phyloP scores from a whole-genome alignment of 495 filamentous ascomycete species.

The Rhypophila decipiens region DNA sequence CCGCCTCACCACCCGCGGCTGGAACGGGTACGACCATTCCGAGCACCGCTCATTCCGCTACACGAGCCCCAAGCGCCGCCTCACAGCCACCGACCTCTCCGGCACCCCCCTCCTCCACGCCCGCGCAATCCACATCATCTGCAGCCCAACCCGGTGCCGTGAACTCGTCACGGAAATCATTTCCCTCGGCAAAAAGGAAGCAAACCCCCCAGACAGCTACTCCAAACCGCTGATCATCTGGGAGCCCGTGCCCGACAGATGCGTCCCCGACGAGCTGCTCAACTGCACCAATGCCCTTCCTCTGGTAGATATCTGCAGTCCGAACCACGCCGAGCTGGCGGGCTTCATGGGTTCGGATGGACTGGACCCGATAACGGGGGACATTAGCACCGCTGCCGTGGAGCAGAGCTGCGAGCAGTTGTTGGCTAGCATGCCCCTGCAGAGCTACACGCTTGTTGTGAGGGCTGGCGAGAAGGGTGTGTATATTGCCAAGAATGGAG shows the following conservation, averaged over 20 bases:
- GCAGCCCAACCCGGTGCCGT: conserved; percentile 70
- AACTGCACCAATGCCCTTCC: conserved; percentile 63
- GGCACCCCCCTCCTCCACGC: conserved; percentile 54
- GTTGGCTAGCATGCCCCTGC: conserved; percentile 46
- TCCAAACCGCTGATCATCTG: conserved; percentile 71
- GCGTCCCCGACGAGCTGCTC: conserved; percentile 66
- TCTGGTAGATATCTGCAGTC: conserved; percentile 78
- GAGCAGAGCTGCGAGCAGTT: conserved; percentile 49
- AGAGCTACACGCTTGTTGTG: conserved; percentile 49
- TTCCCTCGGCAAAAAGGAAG: conserved; percentile 5
- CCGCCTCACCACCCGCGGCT: conserved; percentile 78
- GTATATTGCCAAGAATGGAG: conserved; percentile 47
- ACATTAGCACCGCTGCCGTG: conserved; percentile 45
- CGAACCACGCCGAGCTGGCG: conserved; percentile 81
- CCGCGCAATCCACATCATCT: conserved; percentile 81
- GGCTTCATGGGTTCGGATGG: conserved; percentile 62
- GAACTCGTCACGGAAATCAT: conserved; percentile 41
- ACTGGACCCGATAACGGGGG: conserved; percentile 39
- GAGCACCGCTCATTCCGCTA: conserved; percentile 71
- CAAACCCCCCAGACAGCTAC: conserved; percentile 10
- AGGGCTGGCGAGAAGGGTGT: conserved; percentile 45
- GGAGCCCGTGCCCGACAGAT: conserved; percentile 91
- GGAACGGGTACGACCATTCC: conserved; percentile 69
- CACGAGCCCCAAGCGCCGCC: conserved; percentile 74
- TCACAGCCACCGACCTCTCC: conserved; percentile 44